Conservation (phyloP, 2,329 filamentous ascomycete species). For the Ascochyta clinopodiicola region DNA sequence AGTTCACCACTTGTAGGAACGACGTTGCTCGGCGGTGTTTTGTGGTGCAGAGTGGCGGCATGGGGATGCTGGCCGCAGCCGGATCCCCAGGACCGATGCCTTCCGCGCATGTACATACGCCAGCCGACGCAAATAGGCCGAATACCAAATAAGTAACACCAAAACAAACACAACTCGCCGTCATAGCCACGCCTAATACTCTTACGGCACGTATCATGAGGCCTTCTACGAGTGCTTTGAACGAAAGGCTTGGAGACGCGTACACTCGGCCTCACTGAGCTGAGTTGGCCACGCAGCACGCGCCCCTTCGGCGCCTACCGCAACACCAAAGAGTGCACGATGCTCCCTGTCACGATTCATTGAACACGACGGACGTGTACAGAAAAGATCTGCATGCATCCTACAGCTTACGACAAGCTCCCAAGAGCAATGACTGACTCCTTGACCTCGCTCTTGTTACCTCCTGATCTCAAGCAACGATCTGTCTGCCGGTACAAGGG, state of each 20-base stretch:
- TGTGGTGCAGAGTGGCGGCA: conserved; percentile 4
- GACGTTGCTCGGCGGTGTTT: background rate
- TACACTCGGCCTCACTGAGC: background rate
- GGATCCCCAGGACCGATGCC: conserved; percentile 6
- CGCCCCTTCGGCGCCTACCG: conserved; percentile 1
- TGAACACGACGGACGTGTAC: background rate
- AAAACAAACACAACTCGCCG: background rate
- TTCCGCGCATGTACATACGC: background rate
- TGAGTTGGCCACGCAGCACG: background rate
- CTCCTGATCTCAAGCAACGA: background rate
- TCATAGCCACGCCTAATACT: background rate
- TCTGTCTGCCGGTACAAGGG: background rate
- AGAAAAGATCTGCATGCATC: background rate
- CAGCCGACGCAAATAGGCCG: background rate
- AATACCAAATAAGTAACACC: background rate
- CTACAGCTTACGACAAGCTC: background rate
- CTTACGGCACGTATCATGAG: too few species aligned
- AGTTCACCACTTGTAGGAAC: background rate
- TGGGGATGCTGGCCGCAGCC: background rate
- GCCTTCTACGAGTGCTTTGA: background rate
- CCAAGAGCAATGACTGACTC: background rate
- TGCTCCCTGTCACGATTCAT: background rate
- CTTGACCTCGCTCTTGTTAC: background rate
- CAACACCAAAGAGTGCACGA: conserved; percentile 2
- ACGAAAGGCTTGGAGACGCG: background rate